Conservation (phyloP, 2,329 filamentous ascomycete genomes). For the Fusarium sp. region DNA sequence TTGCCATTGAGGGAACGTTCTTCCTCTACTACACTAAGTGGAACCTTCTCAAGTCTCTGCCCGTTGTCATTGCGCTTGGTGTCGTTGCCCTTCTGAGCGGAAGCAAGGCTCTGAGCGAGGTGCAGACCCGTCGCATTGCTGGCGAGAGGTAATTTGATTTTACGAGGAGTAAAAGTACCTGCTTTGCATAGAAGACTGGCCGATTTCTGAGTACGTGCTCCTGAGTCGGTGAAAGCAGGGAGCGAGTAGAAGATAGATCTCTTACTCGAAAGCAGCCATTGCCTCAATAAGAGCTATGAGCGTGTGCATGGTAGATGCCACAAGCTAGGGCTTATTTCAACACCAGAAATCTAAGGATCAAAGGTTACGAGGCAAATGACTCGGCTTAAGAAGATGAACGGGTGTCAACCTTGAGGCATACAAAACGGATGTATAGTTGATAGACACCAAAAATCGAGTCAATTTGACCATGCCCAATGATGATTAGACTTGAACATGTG, state of each 20-base stretch:
- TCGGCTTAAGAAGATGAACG: slow-evolving; percentile 6
- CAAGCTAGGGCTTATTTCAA: slow-evolving; percentile 10
- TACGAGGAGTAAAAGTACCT: slow-evolving; percentile 4
- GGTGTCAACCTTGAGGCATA: slow-evolving; percentile 9
- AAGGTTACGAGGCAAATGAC: neutral
- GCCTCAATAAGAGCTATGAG: neutral
- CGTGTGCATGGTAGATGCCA: slow-evolving; percentile 11
- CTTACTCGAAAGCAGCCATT: slow-evolving; percentile 8
- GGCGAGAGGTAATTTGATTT: slow-evolving; percentile 69
- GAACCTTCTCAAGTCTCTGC: slow-evolving; percentile 92
- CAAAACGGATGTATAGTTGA: slow-evolving; percentile 21
- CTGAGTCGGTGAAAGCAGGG: neutral
- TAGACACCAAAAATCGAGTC: slow-evolving; percentile 26
- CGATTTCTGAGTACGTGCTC: neutral
- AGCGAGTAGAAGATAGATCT: slow-evolving; percentile 7
- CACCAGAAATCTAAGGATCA: slow-evolving; percentile 13
- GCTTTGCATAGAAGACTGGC: slow-evolving; percentile 24
- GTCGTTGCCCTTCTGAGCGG: slow-evolving; percentile 86
- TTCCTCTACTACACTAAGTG: slow-evolving; percentile 93
- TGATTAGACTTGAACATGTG: slow-evolving; percentile 1
- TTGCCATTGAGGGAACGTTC: slow-evolving; percentile 91
- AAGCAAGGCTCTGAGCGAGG: slow-evolving; percentile 90
- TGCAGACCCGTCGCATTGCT: slow-evolving; percentile 86
- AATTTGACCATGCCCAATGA: slow-evolving; percentile 3
- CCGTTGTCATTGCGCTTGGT: slow-evolving; percentile 76